These are phyloP conservation scores for Entrophospora sp. DNA, from an alignment of 192 early-diverging fungal genomes.

Conservation along the genomic window DNA sequence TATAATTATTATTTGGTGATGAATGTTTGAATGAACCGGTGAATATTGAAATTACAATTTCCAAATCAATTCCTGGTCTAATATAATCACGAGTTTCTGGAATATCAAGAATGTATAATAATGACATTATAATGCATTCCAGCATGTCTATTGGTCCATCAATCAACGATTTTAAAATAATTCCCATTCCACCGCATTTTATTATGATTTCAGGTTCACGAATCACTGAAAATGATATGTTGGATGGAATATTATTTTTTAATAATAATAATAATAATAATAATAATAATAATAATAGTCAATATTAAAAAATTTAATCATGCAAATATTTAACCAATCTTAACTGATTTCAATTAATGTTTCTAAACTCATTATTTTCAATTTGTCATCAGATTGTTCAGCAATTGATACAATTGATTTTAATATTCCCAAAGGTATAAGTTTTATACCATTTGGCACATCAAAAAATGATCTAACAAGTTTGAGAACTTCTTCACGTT, in stretches of 20 bases:
- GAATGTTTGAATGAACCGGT: conserved; percentile 73
- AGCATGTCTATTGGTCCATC: conserved; percentile 53
- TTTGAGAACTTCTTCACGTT: conserved; percentile 69
- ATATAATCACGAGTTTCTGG: conserved; percentile 52
- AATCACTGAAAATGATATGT: conserved; percentile 33
- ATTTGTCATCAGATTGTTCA: conserved; percentile 69
- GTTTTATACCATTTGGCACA: conserved; percentile 44
- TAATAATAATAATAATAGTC: too few relatives aligned
- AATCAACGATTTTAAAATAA: conserved; percentile 52
- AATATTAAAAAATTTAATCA: too few relatives aligned
- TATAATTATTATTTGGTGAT: too few relatives aligned
- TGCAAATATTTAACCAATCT: too few relatives aligned
- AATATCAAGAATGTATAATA: conserved; percentile 63
- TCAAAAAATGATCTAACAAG: conserved; percentile 61
- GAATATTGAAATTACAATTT: conserved; percentile 64
- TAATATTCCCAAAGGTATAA: conserved; percentile 53
- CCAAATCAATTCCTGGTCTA: conserved; percentile 70
- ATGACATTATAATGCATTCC: conserved; percentile 47
- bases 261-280: too few relatives aligned
- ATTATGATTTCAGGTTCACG: conserved; percentile 49
- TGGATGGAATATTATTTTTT: too few relatives aligned
- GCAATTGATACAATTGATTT: conserved; percentile 62
- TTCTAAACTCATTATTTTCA: conserved; percentile 60
- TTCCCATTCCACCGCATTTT: conserved; percentile 54
- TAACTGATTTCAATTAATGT: conserved; percentile 64